Base-by-base conservation (phyloP, 768 basidiomycete genomes). In the Pisolithus orientalis region DNA sequence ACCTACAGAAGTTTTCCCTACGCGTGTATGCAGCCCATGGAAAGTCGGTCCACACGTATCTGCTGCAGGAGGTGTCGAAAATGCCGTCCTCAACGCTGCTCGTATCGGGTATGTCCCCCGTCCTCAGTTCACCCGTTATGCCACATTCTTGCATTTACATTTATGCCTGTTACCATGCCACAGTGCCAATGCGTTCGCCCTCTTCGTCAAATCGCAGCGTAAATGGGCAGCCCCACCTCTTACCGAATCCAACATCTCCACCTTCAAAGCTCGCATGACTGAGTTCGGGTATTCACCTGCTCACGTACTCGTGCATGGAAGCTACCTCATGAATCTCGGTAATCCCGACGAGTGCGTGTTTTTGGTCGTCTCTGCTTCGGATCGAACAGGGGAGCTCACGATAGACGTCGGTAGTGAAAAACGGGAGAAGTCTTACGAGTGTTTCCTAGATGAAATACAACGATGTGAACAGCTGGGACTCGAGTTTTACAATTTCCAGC, bases 41-140 rank as follows among this genome's bases (percentile, higher is more conserved):
- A 85, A 86, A 62, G 73, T 93, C 11, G 91, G 91, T 2, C 89
- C 90, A 4, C 91, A 94, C 61, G 86, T 92, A 24, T 90, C 89
- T 13, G 78, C 86, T 8, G 80, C 83, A 0, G 90, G 89, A 3
- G 91, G 91, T 1, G 80, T 91, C 0, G 86, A 89, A 62, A 86
- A 88, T 51, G 68, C 87, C 0, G 66, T 90, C 16, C 51, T 77
- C 5, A 86, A 91, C 53, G 90, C 90, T 14, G 80, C 84, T 14
- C 69, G 73, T 17, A 81, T 90, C 39, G 81, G 88, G 87, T 87
- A 70, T 61, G 49, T 28, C 11, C 17, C 38, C 14, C 28, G 5
- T 37, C 52, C 40, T 39, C 14, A 25, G 25, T 17, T 40, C 39
- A 21, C 21, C 21, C 21, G 21, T 21, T 21, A 21, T 2, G 1